Evolutionary conservation across 768 basidiomycete species (phyloP).

Genomic region (Trametes villosa): DNA sequence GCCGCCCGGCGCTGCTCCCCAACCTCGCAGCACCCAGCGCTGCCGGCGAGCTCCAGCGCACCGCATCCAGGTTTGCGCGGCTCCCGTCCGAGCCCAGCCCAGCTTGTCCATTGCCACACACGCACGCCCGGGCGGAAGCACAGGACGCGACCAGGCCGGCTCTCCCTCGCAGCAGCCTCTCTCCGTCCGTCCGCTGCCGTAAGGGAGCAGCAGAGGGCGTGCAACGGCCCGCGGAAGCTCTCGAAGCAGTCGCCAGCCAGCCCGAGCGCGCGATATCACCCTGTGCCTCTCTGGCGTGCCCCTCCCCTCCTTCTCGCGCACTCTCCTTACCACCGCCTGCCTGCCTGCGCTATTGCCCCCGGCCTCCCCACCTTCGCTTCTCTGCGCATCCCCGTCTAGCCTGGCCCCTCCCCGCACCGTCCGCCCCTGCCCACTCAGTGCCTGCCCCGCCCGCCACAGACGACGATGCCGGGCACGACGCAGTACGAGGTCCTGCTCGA

Average conservation of each 20-base stretch:
- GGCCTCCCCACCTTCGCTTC: constrained; percentile 25
- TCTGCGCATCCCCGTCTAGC: constrained; percentile 9
- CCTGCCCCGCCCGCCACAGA: constrained; percentile 11
- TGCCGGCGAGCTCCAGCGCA: neutral
- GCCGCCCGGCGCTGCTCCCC: constrained; percentile 12
- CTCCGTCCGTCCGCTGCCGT: constrained; percentile 25
- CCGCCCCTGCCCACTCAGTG: constrained; percentile 18
- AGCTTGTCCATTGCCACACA: constrained; percentile 5
- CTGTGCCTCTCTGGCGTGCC: constrained; percentile 31
- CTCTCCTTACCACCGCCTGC: constrained; percentile 28
- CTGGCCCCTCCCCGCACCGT: constrained; percentile 12
- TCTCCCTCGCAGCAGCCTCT: constrained; percentile 6
- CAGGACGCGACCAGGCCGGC: neutral
- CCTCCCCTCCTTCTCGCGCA: constrained; percentile 35
- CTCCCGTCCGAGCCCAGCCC: neutral
- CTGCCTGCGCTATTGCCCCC: constrained; percentile 22
- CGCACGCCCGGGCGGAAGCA: neutral
- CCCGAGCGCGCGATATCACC: constrained; percentile 21
- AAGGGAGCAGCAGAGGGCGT: constrained; percentile 23
- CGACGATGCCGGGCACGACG: constrained; percentile 59
- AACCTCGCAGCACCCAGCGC: neutral
- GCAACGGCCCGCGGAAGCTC: constrained; percentile 33
- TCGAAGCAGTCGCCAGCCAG: constrained; percentile 29
- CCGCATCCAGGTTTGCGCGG: neutral
- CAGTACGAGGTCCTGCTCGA: constrained; percentile 73